These are phyloP conservation scores for Colletotrichum falcatum DNA, from an alignment of 2,329 filamentous ascomycete genomes.

Conservation along the genomic window DNA sequence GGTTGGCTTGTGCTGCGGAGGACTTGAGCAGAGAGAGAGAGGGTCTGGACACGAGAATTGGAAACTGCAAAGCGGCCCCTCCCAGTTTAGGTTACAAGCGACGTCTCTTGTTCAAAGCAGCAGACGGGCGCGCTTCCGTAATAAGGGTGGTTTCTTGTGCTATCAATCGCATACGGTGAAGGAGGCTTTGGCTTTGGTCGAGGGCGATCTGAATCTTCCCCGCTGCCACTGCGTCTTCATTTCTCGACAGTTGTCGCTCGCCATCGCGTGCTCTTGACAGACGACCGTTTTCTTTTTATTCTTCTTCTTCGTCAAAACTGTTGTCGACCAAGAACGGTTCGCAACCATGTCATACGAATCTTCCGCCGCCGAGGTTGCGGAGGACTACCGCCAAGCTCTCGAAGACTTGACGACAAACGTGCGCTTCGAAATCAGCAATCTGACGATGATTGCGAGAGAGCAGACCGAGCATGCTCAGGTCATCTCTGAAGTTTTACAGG, in stretches of 20 bases:
- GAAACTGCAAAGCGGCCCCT: constrained; percentile 37
- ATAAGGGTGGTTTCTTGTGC: constrained; percentile 40
- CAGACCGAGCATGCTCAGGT: constrained; percentile 95
- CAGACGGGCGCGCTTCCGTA: constrained; percentile 27
- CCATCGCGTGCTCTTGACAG: constrained; percentile 40
- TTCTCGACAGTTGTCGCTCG: constrained; percentile 29
- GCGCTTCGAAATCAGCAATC: constrained; percentile 94
- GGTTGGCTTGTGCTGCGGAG: constrained; percentile 37
- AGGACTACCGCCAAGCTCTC: constrained; percentile 93
- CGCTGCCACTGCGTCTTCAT: constrained; percentile 19
- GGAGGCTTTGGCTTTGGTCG: constrained; percentile 15
- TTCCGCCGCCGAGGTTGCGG: constrained; percentile 84
- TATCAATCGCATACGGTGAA: constrained; percentile 38
- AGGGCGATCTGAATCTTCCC: constrained; percentile 29
- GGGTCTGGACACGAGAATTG: constrained; percentile 38
- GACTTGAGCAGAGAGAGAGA: constrained; percentile 39
- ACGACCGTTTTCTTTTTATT: constrained; percentile 5
- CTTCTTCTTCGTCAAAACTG: neutral
- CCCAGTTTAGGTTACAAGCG: constrained; percentile 38
- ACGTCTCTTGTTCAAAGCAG: constrained; percentile 30
- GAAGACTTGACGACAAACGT: constrained; percentile 93
- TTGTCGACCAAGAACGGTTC: constrained; percentile 10
- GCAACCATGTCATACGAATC: constrained; percentile 62
- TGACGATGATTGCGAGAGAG: constrained; percentile 97
- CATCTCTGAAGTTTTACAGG: constrained; percentile 89